Base-by-base conservation (phyloP, 108 stramenopile genomes). In the Schizochytrium sp. region DNA sequence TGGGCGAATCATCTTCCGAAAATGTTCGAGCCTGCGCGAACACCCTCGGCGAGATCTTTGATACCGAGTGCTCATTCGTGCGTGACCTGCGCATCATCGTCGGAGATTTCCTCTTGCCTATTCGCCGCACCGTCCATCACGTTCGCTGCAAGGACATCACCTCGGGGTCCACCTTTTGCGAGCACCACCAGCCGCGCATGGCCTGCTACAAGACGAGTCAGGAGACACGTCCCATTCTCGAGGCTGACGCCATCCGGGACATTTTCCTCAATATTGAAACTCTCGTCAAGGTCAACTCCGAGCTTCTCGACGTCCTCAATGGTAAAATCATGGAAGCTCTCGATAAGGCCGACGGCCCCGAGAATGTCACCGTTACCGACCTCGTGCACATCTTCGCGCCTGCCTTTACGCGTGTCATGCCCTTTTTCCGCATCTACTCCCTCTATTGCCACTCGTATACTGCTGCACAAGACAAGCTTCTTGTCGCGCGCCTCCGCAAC, bases 361-460 rank as follows among this genome's bases (percentile, higher is more conserved):
- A 53, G 25, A 12, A 83, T 16, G 23, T 83, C 25, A 83, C 48
- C 48, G 25, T 83, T 4, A 53, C 76, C 76, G 76, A 83, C 45
- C 48, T 88, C 19, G 44, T 51, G 21, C n/a, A 28, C 48, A 34
- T 76, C 53, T 72, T 88, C 55, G 72, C 88, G 16, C 69, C 28
- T 12, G 88, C 69, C 18, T 76, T 88, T 25, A 72, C 23, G 23
- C 47, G 29, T 6, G 53, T 88, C 48, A 44, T 71, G 58, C 88
- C 88, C 53, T 88, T 88, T 28, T 88, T 88, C 55, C 12, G 72
- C 18, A 63, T 88, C 43, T 88, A 88, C 60, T 47, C 88, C 10
- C 28, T 43, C 16, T 88, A 76, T 43, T 88, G 88, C 83, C 88
- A 71, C 47, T 21, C 12, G 19, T 88, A 88, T 87, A 71, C 43